Evolutionary conservation across 2,329 filamentous ascomycete species (phyloP), one percentile per base, ranked within the genome.

Genomic region (Cercospora janseana): DNA sequence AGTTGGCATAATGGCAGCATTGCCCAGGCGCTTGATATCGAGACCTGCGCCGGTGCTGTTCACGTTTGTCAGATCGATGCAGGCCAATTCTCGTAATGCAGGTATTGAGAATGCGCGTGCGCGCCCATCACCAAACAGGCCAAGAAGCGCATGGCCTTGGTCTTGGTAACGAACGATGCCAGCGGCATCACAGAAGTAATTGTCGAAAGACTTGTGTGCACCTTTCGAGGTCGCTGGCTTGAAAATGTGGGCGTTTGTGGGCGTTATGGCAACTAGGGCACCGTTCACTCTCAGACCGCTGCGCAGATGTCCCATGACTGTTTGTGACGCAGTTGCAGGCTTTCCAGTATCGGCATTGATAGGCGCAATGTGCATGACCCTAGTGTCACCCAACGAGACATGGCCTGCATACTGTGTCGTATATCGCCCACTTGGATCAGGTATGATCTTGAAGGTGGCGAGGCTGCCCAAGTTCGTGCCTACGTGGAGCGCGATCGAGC

Each of bases 401-500:
- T 83, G 75, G 1, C 92, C 93, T 1, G 80, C 86, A 42, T 86
- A 79, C 49, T 86, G 79, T 9, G 82, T 88, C 8, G 80, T 77
- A 68, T 95, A 97, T 8, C 83, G 78, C 4, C 84, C 80, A 46
- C 79, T 80, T 7, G 73, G 63, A 10, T 85, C 79, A 0, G 93
- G 93, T 2, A 97, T 73, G 16, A 98, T 76, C 72, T 95, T 96
- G 72, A 97, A 92, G 0, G 92, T 97, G 5, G 85, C 82, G 13
- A 97, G 74, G 61, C 88, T 88, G 31, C 93, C 93, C 23, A 82
- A 70, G 58, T 85, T 91, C 0, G 93, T 97, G 15, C 93, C 93
- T 2, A 94, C 87, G 60, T 97, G 94, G 59, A 93, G 87, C 51
- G 86, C 82, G 49, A 98, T 95, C 63, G 90, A 96, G 1, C 93